Conservation (phyloP, 495 filamentous ascomycete species). For the Coniosporium apollinis region DNA sequence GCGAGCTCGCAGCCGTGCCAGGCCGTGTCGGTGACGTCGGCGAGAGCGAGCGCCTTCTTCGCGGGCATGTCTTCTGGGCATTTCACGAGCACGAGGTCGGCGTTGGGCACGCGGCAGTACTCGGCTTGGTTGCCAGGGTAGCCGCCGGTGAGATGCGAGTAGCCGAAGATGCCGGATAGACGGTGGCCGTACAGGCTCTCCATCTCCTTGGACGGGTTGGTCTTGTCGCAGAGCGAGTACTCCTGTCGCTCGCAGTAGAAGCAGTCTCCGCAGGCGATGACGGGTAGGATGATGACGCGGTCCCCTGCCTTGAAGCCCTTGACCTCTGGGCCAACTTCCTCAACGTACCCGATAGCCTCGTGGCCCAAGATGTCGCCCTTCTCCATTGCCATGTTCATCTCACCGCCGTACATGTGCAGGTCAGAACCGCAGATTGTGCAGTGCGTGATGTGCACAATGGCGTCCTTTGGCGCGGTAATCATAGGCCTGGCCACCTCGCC, state of each 20-base stretch:
- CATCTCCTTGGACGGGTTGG: constrained; percentile 2
- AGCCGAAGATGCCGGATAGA: constrained; percentile 5
- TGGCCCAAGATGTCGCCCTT: background rate
- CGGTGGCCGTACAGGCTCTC: constrained; percentile 11
- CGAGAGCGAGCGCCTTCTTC: constrained; percentile 1
- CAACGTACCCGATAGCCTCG: background rate
- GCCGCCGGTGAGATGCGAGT: background rate
- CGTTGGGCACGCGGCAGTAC: constrained; percentile 1
- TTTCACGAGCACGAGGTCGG: background rate
- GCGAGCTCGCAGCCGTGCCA: constrained; percentile 1
- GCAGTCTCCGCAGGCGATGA: constrained; percentile 6
- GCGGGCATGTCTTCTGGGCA: background rate
- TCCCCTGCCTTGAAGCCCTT: background rate
- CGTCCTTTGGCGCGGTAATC: constrained; percentile 19
- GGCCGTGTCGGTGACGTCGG: background rate
- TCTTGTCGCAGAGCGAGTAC: constrained; percentile 1
- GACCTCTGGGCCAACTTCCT: background rate
- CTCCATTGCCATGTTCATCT: background rate
- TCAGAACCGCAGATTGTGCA: background rate
- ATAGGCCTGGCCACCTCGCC: constrained; percentile 18
- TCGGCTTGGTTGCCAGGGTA: constrained; percentile 1
- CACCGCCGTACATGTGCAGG: background rate
- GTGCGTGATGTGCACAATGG: background rate
- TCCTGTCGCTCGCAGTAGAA: constrained; percentile 17
- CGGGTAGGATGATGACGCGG: background rate